A percentile compares a stretch with the other conserved stretches of the same genome.
These are phyloP conservation scores for Gyromitra esculenta DNA, from an alignment of 2,329 filamentous ascomycete species.

Conservation along the genomic window DNA sequence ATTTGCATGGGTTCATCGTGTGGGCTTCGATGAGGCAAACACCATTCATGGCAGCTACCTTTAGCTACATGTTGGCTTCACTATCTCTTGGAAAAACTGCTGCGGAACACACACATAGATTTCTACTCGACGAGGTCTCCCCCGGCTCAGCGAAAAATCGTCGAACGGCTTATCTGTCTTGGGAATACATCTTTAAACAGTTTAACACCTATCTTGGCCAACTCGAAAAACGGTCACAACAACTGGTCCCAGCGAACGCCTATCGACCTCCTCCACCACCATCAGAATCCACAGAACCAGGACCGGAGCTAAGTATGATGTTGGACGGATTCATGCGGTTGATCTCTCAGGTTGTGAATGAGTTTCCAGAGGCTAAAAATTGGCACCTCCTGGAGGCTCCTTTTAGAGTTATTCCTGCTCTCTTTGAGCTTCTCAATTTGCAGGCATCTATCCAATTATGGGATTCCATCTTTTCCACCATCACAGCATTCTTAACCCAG, in stretches of 20 bases:
- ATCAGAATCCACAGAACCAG: slow-evolving; percentile 67
- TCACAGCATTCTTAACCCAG: slow-evolving; percentile 78
- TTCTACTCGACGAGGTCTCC: slow-evolving; percentile 84
- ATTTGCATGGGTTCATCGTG: slow-evolving; percentile 91
- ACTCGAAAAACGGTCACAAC: slow-evolving; percentile 54
- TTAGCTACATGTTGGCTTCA: slow-evolving; percentile 93
- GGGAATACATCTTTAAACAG: slow-evolving; percentile 91
- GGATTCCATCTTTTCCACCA: slow-evolving; percentile 82
- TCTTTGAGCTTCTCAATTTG: slow-evolving; percentile 82
- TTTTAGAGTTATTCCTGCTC: slow-evolving; percentile 75
- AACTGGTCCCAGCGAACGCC: slow-evolving; percentile 58
- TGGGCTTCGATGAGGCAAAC: slow-evolving; percentile 97
- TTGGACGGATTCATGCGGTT: slow-evolving; percentile 91
- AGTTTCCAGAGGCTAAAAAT: slow-evolving; percentile 76
- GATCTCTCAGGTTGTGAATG: slow-evolving; percentile 79
- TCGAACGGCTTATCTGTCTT: slow-evolving; percentile 85
- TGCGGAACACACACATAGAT: slow-evolving; percentile 84
- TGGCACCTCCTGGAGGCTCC: slow-evolving; percentile 75
- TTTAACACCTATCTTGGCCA: slow-evolving; percentile 65
- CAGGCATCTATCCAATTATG: slow-evolving; percentile 79
- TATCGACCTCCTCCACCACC: slow-evolving; percentile 59
- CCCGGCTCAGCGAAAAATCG: slow-evolving; percentile 80
- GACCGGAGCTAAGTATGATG: slow-evolving; percentile 96
- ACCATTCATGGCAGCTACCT: slow-evolving; percentile 93
- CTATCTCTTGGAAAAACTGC: slow-evolving; percentile 84